Percentiles rank a stretch among this genome's conserved stretches.
Conservation (phyloP, 139 green algal species). For the Micractinium sp. region DNA sequence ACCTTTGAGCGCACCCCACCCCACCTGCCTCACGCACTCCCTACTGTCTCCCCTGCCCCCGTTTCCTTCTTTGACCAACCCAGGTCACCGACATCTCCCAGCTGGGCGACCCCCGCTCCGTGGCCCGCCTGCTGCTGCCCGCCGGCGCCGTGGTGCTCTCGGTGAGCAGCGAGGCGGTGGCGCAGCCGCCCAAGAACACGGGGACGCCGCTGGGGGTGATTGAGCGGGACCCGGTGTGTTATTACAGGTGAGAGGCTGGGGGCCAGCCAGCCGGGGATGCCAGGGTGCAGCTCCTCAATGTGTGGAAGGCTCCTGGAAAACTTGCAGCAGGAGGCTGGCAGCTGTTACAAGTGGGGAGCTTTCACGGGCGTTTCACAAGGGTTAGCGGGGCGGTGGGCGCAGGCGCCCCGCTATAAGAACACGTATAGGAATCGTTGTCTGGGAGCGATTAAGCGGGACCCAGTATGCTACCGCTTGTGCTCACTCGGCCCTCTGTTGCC, state of each 20-base stretch:
- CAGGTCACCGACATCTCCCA: slow-evolving; percentile 49
- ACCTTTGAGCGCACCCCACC: slow-evolving; percentile 15
- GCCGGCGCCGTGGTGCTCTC: slow-evolving; percentile 21
- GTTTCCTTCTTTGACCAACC: not conserved
- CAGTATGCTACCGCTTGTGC: not conserved
- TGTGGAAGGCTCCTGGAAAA: no score
- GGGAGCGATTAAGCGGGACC: no score
- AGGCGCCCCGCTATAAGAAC: no score
- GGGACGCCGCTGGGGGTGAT: slow-evolving; percentile 42
- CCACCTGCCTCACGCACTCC: not conserved
- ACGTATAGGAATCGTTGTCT: no score
- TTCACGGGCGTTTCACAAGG: no score
- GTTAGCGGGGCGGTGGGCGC: no score
- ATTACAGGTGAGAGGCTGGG: slow-evolving; percentile 28
- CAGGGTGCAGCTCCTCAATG: no score
- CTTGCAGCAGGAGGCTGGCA: no score
- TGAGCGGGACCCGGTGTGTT: slow-evolving; percentile 38
- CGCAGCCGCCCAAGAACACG: slow-evolving; percentile 39
- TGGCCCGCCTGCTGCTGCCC: slow-evolving; percentile 45
- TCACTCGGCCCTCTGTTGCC: not conserved
- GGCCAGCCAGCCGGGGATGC: no score
- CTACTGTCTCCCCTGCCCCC: not conserved
- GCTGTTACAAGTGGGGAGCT: no score
- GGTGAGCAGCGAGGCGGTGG: not conserved
- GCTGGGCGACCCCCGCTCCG: slow-evolving; percentile 32